Conservation (phyloP, 2,329 filamentous ascomycete species). For the Aspergillus arachidicola region DNA sequence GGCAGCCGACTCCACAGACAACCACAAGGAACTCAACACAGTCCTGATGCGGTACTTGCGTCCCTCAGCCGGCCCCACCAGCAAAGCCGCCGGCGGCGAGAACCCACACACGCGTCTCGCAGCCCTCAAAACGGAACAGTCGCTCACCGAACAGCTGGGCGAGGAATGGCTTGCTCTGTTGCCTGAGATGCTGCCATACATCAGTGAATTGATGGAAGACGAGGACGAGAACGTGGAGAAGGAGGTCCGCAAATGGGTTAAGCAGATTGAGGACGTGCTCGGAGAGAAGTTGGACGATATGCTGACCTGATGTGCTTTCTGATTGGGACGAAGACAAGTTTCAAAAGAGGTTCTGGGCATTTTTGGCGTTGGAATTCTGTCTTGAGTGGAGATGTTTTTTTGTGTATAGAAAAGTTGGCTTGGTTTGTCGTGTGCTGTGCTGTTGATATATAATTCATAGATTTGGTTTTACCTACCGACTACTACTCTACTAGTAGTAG, state of each 20-base stretch:
- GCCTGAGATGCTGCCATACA: constrained; percentile 94
- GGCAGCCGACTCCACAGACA: constrained; percentile 80
- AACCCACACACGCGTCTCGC: constrained; percentile 73
- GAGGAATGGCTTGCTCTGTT: constrained; percentile 92
- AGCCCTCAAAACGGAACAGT: constrained; percentile 79
- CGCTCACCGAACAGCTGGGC: constrained; percentile 75
- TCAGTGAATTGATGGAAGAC: constrained; percentile 94
- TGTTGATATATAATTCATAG: constrained; percentile 8
- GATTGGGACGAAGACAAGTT: neutral
- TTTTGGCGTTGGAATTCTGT: neutral
- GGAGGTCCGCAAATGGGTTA: constrained; percentile 88
- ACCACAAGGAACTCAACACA: constrained; percentile 86
- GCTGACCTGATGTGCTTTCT: constrained; percentile 67
- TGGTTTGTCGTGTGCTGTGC: neutral
- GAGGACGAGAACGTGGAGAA: constrained; percentile 91
- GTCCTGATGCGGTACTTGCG: constrained; percentile 77
- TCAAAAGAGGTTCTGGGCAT: neutral
- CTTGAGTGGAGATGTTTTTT: neutral
- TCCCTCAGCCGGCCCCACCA: constrained; percentile 45
- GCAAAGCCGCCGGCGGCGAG: constrained; percentile 49
- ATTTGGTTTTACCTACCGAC: neutral
- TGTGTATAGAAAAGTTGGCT: neutral
- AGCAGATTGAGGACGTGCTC: constrained; percentile 82
- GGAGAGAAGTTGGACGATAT: constrained; percentile 91
- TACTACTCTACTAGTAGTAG: too few species aligned